Conservation (phyloP, 2,329 filamentous ascomycete genomes). For the Gaeumannomyces sp. region DNA sequence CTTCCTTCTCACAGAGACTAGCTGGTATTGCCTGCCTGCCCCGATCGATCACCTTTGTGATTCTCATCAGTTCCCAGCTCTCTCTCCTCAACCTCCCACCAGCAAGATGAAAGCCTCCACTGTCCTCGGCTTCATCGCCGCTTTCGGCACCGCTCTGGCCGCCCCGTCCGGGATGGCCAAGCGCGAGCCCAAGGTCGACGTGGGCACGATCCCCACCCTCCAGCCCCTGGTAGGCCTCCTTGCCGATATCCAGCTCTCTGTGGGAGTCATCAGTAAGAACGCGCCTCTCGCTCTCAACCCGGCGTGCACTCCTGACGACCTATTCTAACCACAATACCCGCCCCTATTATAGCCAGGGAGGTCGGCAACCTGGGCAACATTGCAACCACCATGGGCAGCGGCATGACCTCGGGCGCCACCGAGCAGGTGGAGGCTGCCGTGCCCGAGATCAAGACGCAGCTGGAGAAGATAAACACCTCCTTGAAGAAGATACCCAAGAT, state of each 20-base stretch:
- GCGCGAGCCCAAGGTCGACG: background rate
- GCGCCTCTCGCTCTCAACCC: no score
- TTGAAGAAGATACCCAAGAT: background rate
- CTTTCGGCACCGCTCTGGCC: slow-evolving; percentile 3
- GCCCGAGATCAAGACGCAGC: background rate
- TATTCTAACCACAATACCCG: no score
- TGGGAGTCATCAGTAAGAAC: no score
- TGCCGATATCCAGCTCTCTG: background rate
- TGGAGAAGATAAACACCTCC: background rate
- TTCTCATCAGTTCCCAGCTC: no score
- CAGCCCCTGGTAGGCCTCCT: background rate
- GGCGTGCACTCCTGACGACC: no score
- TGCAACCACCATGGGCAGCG: background rate
- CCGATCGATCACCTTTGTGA: no score
- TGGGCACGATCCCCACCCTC: background rate
- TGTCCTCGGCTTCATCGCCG: background rate
- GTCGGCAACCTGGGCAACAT: no score
- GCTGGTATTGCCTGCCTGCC: no score
- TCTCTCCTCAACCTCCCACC: no score
- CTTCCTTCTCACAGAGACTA: no score
- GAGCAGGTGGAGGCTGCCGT: background rate
- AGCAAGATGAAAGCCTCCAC: slow-evolving; percentile 3
- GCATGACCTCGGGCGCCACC: background rate
- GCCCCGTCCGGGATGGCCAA: background rate
- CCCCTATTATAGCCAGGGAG: no score